Base-by-base conservation (phyloP, 352 stramenopile species). In the Phytophthora crassamura region DNA sequence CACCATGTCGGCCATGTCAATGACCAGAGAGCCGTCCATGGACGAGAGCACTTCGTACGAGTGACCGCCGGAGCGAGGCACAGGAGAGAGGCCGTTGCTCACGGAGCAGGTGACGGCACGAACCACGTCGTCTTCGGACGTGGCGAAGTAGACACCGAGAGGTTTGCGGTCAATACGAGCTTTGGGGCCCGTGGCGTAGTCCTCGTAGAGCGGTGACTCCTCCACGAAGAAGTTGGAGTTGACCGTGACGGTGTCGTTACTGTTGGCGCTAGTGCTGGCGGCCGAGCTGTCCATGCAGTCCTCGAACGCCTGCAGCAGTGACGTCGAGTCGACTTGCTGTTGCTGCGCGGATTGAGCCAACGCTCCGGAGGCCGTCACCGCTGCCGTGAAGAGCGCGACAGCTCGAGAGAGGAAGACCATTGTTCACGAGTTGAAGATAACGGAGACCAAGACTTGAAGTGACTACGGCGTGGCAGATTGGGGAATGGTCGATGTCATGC, bases 1-100 rank as follows among this genome's bases (percentile, higher is more conserved):
- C 41, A 81, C 79, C 78, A 87, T 87, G 51, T 78, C 74, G 67
- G 78, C 75, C 15, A 87, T 76, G 45, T 87, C 78, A 51, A 87
- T 85, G 36, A 85, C 78, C 11, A 87, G 51, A 43, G 75, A 77
- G 34, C 74, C 75, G 47, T 84, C 74, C 73, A 87, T 82, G 22
- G 78, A 87, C 18, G 75, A 84, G 15, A 87, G 59, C 38, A 83
- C 75, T 30, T 87, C 75, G 61, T 87, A 87, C 34, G 75, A 85
- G 54, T 87, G 78, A 22, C 78, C 78, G 14, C 78, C 78, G 52
- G 70, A 79, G 3, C 78, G 75, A 38, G 78, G 75, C 48, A 87
- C 78, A 0, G 74, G 73, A 1, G 60, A 56, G 8, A 84, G 65
- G 4, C 55, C 74, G 50, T 64, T 82, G 28, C 32, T 59, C 20